Conservation (phyloP, 2,329 filamentous ascomycete species). For the Trichoderma arundinaceum region DNA sequence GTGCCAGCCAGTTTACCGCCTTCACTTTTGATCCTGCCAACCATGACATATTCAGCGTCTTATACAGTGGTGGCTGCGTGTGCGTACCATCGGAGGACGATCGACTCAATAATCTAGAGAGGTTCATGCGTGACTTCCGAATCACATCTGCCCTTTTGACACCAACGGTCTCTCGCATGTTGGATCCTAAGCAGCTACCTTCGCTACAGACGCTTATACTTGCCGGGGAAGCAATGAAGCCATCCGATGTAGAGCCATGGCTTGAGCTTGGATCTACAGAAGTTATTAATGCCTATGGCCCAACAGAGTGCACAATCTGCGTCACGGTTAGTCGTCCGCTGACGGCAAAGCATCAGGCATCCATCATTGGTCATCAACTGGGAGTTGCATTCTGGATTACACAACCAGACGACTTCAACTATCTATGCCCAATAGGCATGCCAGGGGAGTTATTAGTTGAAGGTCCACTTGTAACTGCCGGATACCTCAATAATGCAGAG, state of each 20-base stretch:
- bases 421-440: no score
- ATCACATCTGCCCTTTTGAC: background rate
- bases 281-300: no score
- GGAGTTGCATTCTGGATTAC: no score
- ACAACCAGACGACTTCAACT: no score
- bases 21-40: slow-evolving; percentile 20
- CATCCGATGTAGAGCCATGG: background rate
- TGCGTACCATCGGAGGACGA: background rate
- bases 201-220: background rate
- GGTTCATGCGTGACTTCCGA: background rate
- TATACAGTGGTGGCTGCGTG: background rate
- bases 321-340: no score
- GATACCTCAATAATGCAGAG: no score
- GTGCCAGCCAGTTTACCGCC: slow-evolving; percentile 20
- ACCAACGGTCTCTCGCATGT: slow-evolving; percentile 1
- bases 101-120: background rate
- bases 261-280: no score
- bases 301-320: no score
- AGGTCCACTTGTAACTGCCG: no score
- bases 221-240: slow-evolving; percentile 1
- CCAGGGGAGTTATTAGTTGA: no score
- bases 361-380: no score
- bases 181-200: background rate
- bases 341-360: no score
- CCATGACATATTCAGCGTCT: slow-evolving; percentile 2